A percentile compares a stretch with the other conserved stretches of the same genome.
These are phyloP conservation scores for Raffaelea ambrosiae DNA, from an alignment of 2,329 filamentous ascomycete species.

Conservation along the genomic window DNA sequence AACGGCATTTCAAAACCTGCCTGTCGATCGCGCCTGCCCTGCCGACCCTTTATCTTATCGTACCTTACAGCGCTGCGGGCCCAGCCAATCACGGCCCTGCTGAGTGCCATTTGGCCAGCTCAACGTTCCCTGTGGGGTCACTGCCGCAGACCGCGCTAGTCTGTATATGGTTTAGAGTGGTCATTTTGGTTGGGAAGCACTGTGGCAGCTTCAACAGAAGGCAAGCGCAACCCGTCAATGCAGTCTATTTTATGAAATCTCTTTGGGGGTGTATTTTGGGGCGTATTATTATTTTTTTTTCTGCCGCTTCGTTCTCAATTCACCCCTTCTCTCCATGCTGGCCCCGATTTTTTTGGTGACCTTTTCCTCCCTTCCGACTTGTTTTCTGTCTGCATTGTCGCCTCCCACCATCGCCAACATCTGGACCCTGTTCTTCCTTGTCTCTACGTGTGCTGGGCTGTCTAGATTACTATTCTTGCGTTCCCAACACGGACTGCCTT, in stretches of 20 bases:
- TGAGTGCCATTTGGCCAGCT: neutral
- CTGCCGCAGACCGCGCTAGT: neutral
- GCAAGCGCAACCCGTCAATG: slow-evolving; percentile 1
- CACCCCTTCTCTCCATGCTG: neutral
- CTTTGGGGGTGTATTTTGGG: neutral
- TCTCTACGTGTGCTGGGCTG: neutral
- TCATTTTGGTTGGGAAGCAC: slow-evolving; percentile 6
- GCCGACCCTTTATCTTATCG: slow-evolving; percentile 12
- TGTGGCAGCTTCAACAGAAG: neutral
- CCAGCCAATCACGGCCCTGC: too few relatives aligned
- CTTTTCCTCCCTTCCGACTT: neutral
- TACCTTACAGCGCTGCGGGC: neutral
- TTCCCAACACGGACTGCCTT: slow-evolving; percentile 9
- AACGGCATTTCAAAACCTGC: too few relatives aligned
- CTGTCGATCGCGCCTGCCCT: too few relatives aligned
- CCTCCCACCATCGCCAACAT: neutral
- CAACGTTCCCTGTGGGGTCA: slow-evolving; percentile 10
- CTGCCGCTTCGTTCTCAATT: neutral
- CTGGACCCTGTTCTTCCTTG: neutral
- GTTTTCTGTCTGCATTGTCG: neutral
- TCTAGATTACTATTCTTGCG: neutral
- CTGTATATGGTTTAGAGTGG: neutral
- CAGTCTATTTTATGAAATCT: too few relatives aligned
- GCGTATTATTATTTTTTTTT: neutral
- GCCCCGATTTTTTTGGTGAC: neutral